Base-by-base conservation (phyloP, 768 basidiomycete species). In the Steccherinum ochraceum region DNA sequence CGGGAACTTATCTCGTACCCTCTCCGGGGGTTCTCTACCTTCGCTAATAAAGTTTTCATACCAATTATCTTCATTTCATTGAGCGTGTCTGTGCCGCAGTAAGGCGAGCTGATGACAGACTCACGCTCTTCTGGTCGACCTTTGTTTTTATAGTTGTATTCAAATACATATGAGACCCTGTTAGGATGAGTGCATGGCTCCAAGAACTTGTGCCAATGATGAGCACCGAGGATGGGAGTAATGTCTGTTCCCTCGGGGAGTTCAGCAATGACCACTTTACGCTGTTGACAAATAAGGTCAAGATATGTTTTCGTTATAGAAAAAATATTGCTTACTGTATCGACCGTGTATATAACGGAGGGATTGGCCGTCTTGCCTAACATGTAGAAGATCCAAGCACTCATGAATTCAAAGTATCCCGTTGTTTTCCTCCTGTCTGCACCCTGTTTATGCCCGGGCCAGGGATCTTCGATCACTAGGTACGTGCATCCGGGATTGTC, bases 401-500 rank as follows among this genome's bases (percentile, higher is more conserved):
- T 55, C 7, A 64, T 52, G 25, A 40, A 25, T 30, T 62, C 54
- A 39, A 40, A 62, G 48, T 49, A 64, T 1, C n/a, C 24, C 23
- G 51, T 23, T 12, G 47, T 45, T n/a, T n/a, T n/a, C 23, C 61
- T 55, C 19, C 41, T 43, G 2, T 23, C 45, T 50, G 51, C 56
- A 43, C 55, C 56, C 4, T 47, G 26, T 42, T 40, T 47, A 2
- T 19, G 7, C 50, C 57, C 56, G 16, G 61, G 61, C 61, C 61
- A 64, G 7, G 63, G 63, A 48, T 60, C 53, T 12, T 57, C 56
- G 45, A 64, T 56, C n/a, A 64, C 61, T 27, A 64, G 49, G 39
- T 60, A 62, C 49, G 55, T 58, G 52, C 58, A 62, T 13, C 53
- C 58, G 0, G 61, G 63, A 41, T 62, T 57, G 24, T 62, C 59